Evolutionary conservation across 169 alveolate species (phyloP).

Genomic region (Fabrea salina): DNA sequence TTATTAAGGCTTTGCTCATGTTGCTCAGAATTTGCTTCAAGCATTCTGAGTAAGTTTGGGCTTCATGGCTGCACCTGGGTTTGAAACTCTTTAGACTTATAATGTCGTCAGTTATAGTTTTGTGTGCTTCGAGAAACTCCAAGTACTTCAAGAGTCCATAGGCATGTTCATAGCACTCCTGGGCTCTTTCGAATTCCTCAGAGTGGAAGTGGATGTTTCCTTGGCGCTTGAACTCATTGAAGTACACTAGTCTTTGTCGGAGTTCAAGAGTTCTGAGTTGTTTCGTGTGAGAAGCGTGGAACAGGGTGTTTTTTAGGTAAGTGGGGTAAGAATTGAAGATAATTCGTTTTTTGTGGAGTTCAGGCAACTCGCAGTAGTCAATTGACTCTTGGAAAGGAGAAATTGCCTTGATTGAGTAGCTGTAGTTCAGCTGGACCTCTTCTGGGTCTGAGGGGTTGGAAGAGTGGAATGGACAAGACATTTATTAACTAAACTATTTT

Average conservation of each 20-base stretch:
- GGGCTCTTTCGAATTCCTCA: slow-evolving; percentile 19
- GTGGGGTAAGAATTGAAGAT: not conserved
- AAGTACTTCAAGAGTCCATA: slow-evolving; percentile 13
- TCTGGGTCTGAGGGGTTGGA: not conserved
- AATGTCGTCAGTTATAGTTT: not conserved
- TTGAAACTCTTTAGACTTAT: no score
- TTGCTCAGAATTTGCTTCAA: no score
- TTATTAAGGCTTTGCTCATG: no score
- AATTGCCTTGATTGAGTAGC: not conserved
- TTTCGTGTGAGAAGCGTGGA: slow-evolving; percentile 1
- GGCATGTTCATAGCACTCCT: slow-evolving; percentile 19
- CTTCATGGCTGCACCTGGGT: no score
- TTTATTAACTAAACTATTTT: no score
- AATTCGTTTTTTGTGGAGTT: not conserved
- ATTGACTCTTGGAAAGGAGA: not conserved
- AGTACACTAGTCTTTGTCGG: not conserved
- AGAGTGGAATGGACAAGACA: no score
- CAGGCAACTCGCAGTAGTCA: not conserved
- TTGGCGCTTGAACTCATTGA: slow-evolving; percentile 11
- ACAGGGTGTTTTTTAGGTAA: slow-evolving; percentile 1
- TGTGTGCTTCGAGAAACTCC: not conserved
- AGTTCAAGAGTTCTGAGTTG: not conserved
- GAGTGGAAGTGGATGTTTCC: not conserved
- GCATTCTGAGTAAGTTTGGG: no score
- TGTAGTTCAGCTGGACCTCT: not conserved